Evolutionary conservation across 805 yeast genomes (phyloP).

Genomic region (Scheffersomyces amazonensis): DNA sequence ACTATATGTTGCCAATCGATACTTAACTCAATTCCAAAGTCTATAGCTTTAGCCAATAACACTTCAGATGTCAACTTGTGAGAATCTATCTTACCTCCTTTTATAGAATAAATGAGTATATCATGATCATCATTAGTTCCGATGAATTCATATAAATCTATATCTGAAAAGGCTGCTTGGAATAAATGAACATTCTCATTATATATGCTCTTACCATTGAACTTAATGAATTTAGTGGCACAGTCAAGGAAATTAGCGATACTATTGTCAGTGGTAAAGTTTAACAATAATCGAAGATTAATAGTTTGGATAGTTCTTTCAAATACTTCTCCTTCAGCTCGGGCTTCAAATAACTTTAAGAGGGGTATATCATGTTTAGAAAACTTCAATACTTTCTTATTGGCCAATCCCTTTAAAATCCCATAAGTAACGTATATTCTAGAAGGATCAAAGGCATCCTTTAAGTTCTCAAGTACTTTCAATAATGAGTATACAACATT

Average conservation of each 20-base stretch:
- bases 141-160: background rate
- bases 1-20: no score
- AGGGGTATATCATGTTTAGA: slow-evolving; percentile 24
- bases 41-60: no score
- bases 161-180: background rate
- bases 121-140: background rate
- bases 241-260: slow-evolving; percentile 18
- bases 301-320: slow-evolving; percentile 51
- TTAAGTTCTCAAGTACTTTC: slow-evolving; percentile 43
- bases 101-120: no score
- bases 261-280: slow-evolving; percentile 24
- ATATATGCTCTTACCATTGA: slow-evolving; percentile 31
- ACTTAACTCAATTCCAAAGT: no score
- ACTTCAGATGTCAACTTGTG: no score
- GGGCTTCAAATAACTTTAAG: slow-evolving; percentile 27
- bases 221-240: slow-evolving; percentile 35
- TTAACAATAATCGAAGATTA: slow-evolving; percentile 43
- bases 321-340: slow-evolving; percentile 52
- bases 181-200: slow-evolving; percentile 10
- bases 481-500: slow-evolving; percentile 30
- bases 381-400: slow-evolving; percentile 18
- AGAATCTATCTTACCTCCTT: no score
- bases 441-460: slow-evolving; percentile 65
- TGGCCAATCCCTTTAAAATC: slow-evolving; percentile 48
- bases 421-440: slow-evolving; percentile 62